Base-by-base conservation (phyloP, 208 protist species). In the Borovskyia barvae region DNA sequence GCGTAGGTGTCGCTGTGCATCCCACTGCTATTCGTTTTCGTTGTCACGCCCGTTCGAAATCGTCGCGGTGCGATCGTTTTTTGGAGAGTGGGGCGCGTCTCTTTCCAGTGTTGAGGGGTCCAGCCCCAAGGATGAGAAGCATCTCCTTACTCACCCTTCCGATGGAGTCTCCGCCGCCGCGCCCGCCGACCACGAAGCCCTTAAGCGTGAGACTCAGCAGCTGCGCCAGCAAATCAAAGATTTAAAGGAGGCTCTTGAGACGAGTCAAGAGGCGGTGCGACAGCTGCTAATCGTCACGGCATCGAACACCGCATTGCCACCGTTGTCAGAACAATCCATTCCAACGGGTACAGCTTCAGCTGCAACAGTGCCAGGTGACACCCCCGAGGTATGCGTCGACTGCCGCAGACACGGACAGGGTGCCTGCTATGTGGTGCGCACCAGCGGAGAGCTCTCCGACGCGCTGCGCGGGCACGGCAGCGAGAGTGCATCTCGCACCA, bases 361-460 rank as follows among this genome's bases (percentile, higher is more conserved):
- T 6, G 29, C 28, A 4, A 22, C 46, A 17, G 22, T 39, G 3
- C 3, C 50, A 17, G 17, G 35, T 22, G 19, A 30, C 9, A 36
- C 26, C 0, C 9, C 29, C 12, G 43, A 19, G 15, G 24, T 14
- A 42, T n/a, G 22, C 17, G 28, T 85, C 42, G 61, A 68, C 26
- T 35, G n/a, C 20, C 46, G n/a, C 32, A n/a, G 69, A 15, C 36
- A 58, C 2, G 67, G 75, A 1, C 69, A 72, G 20, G 82, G 77
- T 28, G 71, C 75, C 9, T 66, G 80, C 25, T 88, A 80, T 51
- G 39, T 88, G n/a, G 73, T 71, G 20, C 47, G 58, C 41, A 78
- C 61, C 8, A 75, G 63, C 29, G 66, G 45, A 17, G 64, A 77
- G 33, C 68, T 88, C 14, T 45, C 57, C 28, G 56, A 69, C 51